Evolutionary conservation across 2,329 filamentous ascomycete genomes (phyloP), one percentile per base, ranked within the genome.

Genomic region (Curvularia hawaiiensis): DNA sequence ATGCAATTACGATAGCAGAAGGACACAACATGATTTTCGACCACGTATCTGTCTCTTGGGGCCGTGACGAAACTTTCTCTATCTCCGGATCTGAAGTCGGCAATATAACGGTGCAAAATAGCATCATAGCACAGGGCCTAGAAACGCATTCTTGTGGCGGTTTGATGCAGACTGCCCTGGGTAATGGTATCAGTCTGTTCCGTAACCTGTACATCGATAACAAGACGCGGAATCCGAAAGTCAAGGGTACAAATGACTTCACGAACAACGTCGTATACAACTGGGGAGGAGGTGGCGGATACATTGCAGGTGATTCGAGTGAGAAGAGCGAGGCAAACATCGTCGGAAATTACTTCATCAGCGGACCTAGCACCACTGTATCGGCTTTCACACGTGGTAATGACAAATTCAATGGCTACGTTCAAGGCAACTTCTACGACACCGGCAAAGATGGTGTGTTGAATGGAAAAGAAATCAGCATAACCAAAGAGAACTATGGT

Each of bases 301-400:
- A 85, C 52, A 85, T 84, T 50, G 82, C 82, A 0, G 82, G 82
- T 3, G 82, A 83, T 58, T 82, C 79, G 33, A 72, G 65, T 0
- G 82, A 78, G 4, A 64, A 75, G 26, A 83, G 79, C 51, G 77
- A 79, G 48, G 82, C 78, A 5, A 83, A 85, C 59, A 81, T 85
- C 54, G 75, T 84, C 51, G 81, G 81, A 58, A 85, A 85, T 69
- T 85, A 85, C 69, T 85, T 84, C 70, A 82, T 85, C 58, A 79
- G 79, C 2, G 84, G 83, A 0, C 83, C 83, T 0, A 79, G 75
- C 45, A 84, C 83, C 3, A 78, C 70, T 26, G 78, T 79, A 2
- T 76, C 80, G 1, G 80, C 82, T 0, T 85, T 84, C 60, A 84
- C 81, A 1, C 78, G 82, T n/a, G 82, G 83, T n/a, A 84, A 84